Evolutionary conservation across 108 stramenopile species (phyloP).

Genomic region (Licmophora abbreviata): DNA sequence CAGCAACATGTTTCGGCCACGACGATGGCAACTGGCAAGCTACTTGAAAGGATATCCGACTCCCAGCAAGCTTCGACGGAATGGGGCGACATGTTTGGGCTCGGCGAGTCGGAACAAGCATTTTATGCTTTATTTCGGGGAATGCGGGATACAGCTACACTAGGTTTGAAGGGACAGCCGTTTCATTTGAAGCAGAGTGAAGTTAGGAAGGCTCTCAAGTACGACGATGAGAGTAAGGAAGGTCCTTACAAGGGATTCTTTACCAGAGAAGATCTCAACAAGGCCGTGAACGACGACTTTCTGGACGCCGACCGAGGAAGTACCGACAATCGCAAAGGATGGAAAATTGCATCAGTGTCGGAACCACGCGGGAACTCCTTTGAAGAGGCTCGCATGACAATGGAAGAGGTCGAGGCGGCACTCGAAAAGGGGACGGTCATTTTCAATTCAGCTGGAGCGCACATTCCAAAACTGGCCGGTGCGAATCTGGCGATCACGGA

Average conservation of each 20-base stretch:
- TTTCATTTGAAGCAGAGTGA: slow-evolving; percentile 41
- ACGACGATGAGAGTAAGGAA: slow-evolving; percentile 4
- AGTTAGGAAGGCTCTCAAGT: slow-evolving; percentile 17
- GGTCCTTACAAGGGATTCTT: slow-evolving; percentile 37
- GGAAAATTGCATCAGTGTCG: slow-evolving; percentile 64
- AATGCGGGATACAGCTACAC: slow-evolving; percentile 26
- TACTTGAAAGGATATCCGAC: slow-evolving; percentile 1
- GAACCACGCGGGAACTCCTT: slow-evolving; percentile 64
- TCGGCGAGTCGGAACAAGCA: slow-evolving; percentile 26
- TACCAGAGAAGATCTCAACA: slow-evolving; percentile 53
- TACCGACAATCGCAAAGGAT: slow-evolving; percentile 71
- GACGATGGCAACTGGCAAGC: too few species aligned
- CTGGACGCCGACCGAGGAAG: slow-evolving; percentile 73
- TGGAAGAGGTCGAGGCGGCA: slow-evolving; percentile 47
- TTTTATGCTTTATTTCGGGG: slow-evolving; percentile 62
- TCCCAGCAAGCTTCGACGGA: slow-evolving; percentile 11
- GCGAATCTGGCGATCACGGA: slow-evolving; percentile 71
- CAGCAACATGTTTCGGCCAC: too few species aligned
- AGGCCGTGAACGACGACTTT: slow-evolving; percentile 69
- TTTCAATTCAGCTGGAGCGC: slow-evolving; percentile 77
- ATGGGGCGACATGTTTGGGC: slow-evolving; percentile 56
- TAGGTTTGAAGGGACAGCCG: slow-evolving; percentile 54
- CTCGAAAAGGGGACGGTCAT: slow-evolving; percentile 79
- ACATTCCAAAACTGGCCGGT: slow-evolving; percentile 73
- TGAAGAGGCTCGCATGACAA: slow-evolving; percentile 73